Base-by-base conservation (phyloP, 192 early-diverging fungal species). In the Coemansia sp. region DNA sequence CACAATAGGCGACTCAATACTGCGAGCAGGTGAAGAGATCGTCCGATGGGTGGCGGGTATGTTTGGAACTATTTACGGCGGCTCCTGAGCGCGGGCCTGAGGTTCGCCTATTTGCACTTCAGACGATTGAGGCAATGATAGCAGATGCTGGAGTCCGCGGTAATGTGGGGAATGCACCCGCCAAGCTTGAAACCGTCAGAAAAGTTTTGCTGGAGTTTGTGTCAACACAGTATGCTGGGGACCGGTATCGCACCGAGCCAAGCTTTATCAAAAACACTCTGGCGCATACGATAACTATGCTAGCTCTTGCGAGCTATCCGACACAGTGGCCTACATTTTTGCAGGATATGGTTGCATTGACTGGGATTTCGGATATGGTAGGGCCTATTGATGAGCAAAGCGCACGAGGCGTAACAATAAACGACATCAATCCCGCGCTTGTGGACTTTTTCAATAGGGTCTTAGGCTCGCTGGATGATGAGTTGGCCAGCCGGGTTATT, bases 311-410 rank as follows among this genome's bases (percentile, higher is more conserved):
- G 55, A 83, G 88, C 62, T 97, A 94, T 63, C 90, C 89, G n/a
- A 79, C 84, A 34, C 84, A 85, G 41, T 98, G 96, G 96, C 88
- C 88, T 9, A 82, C 88, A 5, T 95, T 98, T 73, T 91, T 96
- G 49, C 86, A 88, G 34, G 93, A 98, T 56, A 79, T 96, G 64
- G 74, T 98, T 14, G 69, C 82, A 7, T 70, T 94, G 59, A 63
- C 90, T 2, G 74, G 74, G 24, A 34, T 76, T 23, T 83, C 86
- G 12, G 67, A 81, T 41, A 69, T 69, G 12, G 58, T 76, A 4
- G 81, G 81, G 19, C 60, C 82, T 2, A 47, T 77, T 34, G 76
- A 76, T 34, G 71, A 76, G 7, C 60, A 70, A 19, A 79, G 82
- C 16, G 68, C 76, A 8, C 72, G 67, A 21, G 68, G 76, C n/a